phyloP scores from a whole-genome alignment of 2,329 filamentous ascomycete species.

The Colletotrichum limetticola region DNA sequence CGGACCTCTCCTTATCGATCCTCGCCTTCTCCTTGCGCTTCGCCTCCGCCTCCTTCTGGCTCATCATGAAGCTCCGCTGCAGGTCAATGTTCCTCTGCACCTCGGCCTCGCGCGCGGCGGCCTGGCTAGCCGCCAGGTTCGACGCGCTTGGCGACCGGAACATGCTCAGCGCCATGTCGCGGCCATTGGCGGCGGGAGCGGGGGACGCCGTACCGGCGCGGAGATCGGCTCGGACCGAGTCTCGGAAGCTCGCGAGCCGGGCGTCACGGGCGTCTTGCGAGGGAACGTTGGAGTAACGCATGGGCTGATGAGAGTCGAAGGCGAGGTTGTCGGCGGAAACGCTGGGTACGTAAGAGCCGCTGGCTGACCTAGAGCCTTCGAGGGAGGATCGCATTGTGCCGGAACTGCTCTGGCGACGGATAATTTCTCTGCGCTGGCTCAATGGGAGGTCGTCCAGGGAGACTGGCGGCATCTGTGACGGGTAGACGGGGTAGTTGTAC shows the following conservation, averaged over 20 bases:
- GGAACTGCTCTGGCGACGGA: constrained; percentile 60
- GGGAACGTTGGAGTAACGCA: constrained; percentile 56
- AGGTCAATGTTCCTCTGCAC: constrained; percentile 62
- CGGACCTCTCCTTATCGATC: constrained; percentile 65
- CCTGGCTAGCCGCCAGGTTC: constrained; percentile 34
- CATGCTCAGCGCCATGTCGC: constrained; percentile 50
- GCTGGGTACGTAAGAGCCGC: constrained; percentile 1
- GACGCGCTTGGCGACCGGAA: constrained; percentile 42
- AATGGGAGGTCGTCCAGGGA: constrained; percentile 76
- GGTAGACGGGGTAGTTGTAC: constrained; percentile 47
- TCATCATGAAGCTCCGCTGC: constrained; percentile 66
- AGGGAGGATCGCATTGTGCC: constrained; percentile 43
- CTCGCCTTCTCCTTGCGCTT: constrained; percentile 68
- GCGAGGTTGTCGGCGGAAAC: constrained; percentile 44
- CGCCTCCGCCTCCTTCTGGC: constrained; percentile 71
- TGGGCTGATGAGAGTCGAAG: constrained; percentile 67
- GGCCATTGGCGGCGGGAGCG: constrained; percentile 41
- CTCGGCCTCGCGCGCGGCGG: constrained; percentile 50
- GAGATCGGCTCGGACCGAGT: constrained; percentile 72
- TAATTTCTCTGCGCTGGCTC: constrained; percentile 71
- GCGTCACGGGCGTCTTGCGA: constrained; percentile 61
- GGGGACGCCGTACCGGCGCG: constrained; percentile 52
- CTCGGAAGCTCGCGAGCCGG: constrained; percentile 74
- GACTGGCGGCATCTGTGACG: not conserved
- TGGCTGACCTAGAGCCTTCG: constrained; percentile 11